Conservation (phyloP, 2,329 filamentous ascomycete species). For the Neonectria neomacrospora region DNA sequence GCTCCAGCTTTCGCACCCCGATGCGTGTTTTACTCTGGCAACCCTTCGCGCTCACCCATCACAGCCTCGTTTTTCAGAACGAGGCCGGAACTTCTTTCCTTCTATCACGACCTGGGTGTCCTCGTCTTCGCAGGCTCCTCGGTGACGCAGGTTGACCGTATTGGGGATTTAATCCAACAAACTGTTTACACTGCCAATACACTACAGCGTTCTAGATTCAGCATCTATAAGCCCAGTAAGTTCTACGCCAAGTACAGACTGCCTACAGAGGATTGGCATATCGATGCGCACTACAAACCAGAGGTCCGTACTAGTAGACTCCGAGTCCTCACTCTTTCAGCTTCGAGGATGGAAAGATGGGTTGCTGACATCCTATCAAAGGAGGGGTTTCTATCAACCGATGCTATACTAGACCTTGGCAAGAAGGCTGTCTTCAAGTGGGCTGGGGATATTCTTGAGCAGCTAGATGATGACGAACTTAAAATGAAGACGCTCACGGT, state of each 20-base stretch:
- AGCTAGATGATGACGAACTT: neutral
- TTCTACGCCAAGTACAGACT: constrained; percentile 28
- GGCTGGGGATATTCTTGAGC: neutral
- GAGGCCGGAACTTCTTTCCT: neutral
- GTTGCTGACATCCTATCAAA: neutral
- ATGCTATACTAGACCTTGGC: constrained; percentile 9
- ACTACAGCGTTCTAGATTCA: neutral
- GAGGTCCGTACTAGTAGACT: constrained; percentile 14
- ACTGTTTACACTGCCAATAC: constrained; percentile 15
- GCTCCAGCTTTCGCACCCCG: constrained; percentile 34
- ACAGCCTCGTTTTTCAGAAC: no score
- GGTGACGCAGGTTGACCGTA: constrained; percentile 31
- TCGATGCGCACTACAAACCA: neutral
- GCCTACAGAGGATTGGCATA: constrained; percentile 23
- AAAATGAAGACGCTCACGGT: neutral
- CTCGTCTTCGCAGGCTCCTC: constrained; percentile 46
- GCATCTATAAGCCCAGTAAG: neutral
- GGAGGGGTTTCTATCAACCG: constrained; percentile 7
- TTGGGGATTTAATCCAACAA: constrained; percentile 39
- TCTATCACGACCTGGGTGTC: constrained; percentile 49
- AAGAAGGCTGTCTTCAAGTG: constrained; percentile 12
- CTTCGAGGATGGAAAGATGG: neutral
- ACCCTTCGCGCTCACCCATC: neutral
- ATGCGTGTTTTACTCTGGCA: constrained; percentile 6
- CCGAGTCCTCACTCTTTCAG: neutral